Evolutionary conservation across 768 basidiomycete species (phyloP), one percentile per base, ranked within the genome.

Genomic region (Collybia sordida): DNA sequence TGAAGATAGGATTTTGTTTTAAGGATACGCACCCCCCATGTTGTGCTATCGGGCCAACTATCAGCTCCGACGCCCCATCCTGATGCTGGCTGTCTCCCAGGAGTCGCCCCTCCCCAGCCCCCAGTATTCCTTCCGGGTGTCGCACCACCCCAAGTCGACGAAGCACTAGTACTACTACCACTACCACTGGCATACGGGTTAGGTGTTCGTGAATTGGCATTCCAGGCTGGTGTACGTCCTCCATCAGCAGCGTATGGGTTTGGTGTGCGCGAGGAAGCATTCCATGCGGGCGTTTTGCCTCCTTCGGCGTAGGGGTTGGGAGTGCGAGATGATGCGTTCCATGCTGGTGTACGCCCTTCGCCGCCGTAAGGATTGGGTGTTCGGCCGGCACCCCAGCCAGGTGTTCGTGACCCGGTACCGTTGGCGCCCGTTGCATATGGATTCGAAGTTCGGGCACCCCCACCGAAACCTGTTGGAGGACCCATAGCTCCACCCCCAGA

Each of bases 201-300:
- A 3, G 89, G 88, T 2, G 89, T 90, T 47, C 80, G 71, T 23
- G 82, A 79, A 36, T 72, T 70, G 6, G 77, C 77, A 52, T 73
- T 79, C 78, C 85, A 86, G 14, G 85, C 86, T 0, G 89, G 88
- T 6, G 89, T 90, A 49, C 77, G 74, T 27, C 83, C 76, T 15
- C 85, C 77, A 38, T 79, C 79, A 25, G 70, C 79, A 49, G 72
- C 80, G 50, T 80, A 81, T 6, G 87, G 84, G 59, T 90, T 90
- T 2, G 88, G 88, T 9, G 88, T 89, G 49, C 81, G 70, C 17
- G 82, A 80, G 1, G 77, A 78, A 22, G 81, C 78, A 45, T 76
- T 80, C 86, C 80, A 85, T 15, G 78, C 82, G 25, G 82, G 83
- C 3, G 84, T 85, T 55, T 75, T 79, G 27, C 82, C 75, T n/a